Percentiles rank a stretch among this genome's conserved stretches.
These are phyloP conservation scores for Coelastrella sp. DNA, from an alignment of 139 green algal species.

Conservation along the genomic window DNA sequence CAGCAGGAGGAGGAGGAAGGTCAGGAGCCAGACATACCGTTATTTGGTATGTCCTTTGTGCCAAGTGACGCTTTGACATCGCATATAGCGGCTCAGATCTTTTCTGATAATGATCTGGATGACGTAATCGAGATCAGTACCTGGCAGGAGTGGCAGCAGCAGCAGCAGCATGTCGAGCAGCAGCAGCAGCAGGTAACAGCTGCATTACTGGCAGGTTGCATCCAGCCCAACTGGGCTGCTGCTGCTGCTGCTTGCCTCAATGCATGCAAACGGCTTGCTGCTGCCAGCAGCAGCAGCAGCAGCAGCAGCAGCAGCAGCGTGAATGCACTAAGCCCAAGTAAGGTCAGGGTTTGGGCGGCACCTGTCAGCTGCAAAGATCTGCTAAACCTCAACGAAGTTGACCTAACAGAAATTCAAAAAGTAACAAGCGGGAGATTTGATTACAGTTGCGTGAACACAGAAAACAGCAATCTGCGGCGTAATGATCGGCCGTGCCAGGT, in stretches of 20 bases:
- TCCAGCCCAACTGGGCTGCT: constrained; percentile 23
- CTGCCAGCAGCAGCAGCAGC: background rate
- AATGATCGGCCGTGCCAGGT: constrained; percentile 8
- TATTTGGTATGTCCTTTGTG: constrained; percentile 8
- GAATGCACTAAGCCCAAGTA: background rate
- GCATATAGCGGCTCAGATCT: background rate
- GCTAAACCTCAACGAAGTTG: constrained; percentile 31
- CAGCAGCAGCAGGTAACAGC: background rate
- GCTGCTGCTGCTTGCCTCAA: background rate
- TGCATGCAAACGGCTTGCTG: background rate
- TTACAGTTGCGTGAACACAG: background rate
- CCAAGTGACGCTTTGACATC: constrained; percentile 7
- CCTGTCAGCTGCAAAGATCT: constrained; percentile 30
- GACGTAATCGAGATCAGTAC: constrained; percentile 13
- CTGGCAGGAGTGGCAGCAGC: constrained; percentile 3
- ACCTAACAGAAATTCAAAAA: background rate
- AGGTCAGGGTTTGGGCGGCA: constrained; percentile 7
- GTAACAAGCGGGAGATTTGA: background rate
- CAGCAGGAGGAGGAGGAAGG: constrained; percentile 19
- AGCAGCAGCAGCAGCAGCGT: background rate
- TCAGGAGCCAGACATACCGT: background rate
- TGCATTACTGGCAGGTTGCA: background rate
- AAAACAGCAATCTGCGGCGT: background rate
- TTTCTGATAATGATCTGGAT: constrained; percentile 32
- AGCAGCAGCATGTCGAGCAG: background rate